Base-by-base conservation (phyloP, 768 basidiomycete species). In the Russula sp. region DNA sequence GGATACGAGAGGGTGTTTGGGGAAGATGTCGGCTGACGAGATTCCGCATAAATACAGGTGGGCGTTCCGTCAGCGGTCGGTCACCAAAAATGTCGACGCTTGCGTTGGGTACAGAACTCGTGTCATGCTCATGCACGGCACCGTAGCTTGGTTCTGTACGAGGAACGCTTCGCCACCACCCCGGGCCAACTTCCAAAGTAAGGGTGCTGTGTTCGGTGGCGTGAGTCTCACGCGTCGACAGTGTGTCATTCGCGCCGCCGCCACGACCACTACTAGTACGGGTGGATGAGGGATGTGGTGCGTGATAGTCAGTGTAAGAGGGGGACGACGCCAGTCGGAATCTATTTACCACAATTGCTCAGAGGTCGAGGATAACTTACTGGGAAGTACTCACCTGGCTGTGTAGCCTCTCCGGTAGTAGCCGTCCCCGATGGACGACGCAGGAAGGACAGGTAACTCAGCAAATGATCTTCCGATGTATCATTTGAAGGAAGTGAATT, bases 161-260 rank as follows among this genome's bases (percentile, higher is more conserved):
- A 32, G 61, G 61, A 50, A 62, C 18, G 36, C 34, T 56, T 40
- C 67, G 63, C 40, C 61, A 49, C 65, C 64, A 63, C 26, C 58
- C 67, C 32, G 57, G 40, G 10, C 38, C 38, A 1, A 30, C 57
- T 1, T 68, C 67, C 26, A 49, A 24, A 20, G 49, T 28, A 26
- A 51, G 14, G 4, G 44, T 36, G 44, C 38, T 38, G 44, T 40
- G 61, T 32, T 65, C 64, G 26, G 49, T 20, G 34, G 49, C 24
- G 50, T 44, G 59, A 57, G 55, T 20, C 26, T 53, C 36, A 32
- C 55, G 64, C 52, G 60, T 44, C 20, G n/a, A 44, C 16, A 59
- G 55, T n/a, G 20, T 36, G 40, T 61, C 22, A 52, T 32, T 56
- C 16, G 46, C 13, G 22, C 58, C 59, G 28, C 54, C 53, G 5